These are phyloP conservation scores for Ophiosphaerella narmari DNA, from an alignment of 2,329 filamentous ascomycete genomes.

Conservation along the genomic window DNA sequence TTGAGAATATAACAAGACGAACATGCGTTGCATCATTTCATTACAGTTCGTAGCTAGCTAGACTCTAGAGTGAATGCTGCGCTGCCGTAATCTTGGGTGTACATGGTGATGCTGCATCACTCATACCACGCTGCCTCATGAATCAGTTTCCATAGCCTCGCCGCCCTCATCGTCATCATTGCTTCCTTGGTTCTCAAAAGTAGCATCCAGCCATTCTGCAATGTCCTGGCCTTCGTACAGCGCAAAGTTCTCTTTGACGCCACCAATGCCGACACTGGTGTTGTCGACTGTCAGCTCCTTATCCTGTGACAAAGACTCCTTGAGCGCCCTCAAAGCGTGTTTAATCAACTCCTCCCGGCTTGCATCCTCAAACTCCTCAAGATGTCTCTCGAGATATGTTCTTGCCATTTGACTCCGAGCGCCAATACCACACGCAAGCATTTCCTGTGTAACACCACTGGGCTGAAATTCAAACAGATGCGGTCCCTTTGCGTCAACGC, in stretches of 20 bases:
- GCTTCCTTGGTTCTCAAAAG: slow-evolving; percentile 53
- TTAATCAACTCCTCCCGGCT: slow-evolving; percentile 83
- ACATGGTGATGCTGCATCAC: background rate
- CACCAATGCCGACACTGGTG: slow-evolving; percentile 87
- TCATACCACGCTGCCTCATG: slow-evolving; percentile 16
- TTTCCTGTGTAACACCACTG: slow-evolving; percentile 93
- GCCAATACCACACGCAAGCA: slow-evolving; percentile 94
- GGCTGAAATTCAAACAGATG: slow-evolving; percentile 99
- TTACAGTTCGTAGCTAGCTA: slow-evolving; percentile 27
- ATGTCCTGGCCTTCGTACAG: slow-evolving; percentile 89
- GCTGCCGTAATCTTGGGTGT: background rate
- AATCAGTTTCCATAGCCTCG: slow-evolving; percentile 63
- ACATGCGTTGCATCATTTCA: slow-evolving; percentile 15
- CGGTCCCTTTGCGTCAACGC: slow-evolving; percentile 90
- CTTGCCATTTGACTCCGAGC: slow-evolving; percentile 96
- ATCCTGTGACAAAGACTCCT: slow-evolving; percentile 95
- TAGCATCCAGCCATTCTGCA: slow-evolving; percentile 80
- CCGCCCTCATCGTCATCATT: slow-evolving; percentile 40
- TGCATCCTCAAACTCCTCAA: slow-evolving; percentile 79
- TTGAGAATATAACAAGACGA: background rate
- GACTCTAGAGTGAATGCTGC: slow-evolving; percentile 1
- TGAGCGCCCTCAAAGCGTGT: slow-evolving; percentile 88
- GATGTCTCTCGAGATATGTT: slow-evolving; percentile 92
- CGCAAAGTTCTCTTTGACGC: slow-evolving; percentile 79
- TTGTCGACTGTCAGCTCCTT: slow-evolving; percentile 98